A percentile compares a stretch with the other conserved stretches of the same genome.
Evolutionary conservation across 306 rosid species (phyloP).

Genomic region (Vigna trinervia): DNA sequence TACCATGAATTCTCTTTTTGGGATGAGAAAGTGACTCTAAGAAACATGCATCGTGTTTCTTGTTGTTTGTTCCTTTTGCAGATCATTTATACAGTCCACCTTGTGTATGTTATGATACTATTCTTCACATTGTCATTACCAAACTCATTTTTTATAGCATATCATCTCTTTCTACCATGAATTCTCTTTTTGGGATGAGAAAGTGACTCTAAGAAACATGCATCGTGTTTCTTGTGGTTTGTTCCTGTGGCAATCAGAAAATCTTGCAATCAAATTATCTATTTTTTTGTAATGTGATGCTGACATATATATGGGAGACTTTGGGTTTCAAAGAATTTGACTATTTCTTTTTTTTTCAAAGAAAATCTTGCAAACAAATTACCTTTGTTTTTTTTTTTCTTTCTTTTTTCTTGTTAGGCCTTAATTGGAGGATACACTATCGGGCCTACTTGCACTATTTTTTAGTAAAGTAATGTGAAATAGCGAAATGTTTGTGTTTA

Average conservation of each 20-base stretch:
- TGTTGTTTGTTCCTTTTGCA: conserved; percentile 53
- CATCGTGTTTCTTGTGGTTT: conserved; percentile 22
- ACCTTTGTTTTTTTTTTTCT: conserved; percentile 15
- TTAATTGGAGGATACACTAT: conserved; percentile 28
- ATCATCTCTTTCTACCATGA: conserved; percentile 17
- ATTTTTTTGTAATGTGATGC: conserved; percentile 6
- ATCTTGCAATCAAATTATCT: conserved; percentile 14
- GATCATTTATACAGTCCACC: conserved; percentile 70
- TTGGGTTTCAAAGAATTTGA: conserved; percentile 45
- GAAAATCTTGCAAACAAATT: background rate
- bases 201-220: conserved; percentile 31
- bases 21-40: conserved; percentile 16
- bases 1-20: conserved; percentile 14
- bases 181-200: conserved; percentile 12
- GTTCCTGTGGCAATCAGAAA: conserved; percentile 19
- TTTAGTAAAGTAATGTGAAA: conserved; percentile 34
- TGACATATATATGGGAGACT: conserved; percentile 6
- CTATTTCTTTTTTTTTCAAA: background rate
- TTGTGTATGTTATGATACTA: conserved; percentile 65
- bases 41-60: conserved; percentile 32
- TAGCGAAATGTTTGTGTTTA: background rate
- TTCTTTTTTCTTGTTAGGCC: conserved; percentile 16
- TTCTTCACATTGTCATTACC: conserved; percentile 31
- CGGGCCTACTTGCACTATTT: conserved; percentile 9
- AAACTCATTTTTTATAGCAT: conserved; percentile 13